Base-by-base conservation (phyloP, 371 early-diverging fungal genomes). In the Mortierella polycephala region DNA sequence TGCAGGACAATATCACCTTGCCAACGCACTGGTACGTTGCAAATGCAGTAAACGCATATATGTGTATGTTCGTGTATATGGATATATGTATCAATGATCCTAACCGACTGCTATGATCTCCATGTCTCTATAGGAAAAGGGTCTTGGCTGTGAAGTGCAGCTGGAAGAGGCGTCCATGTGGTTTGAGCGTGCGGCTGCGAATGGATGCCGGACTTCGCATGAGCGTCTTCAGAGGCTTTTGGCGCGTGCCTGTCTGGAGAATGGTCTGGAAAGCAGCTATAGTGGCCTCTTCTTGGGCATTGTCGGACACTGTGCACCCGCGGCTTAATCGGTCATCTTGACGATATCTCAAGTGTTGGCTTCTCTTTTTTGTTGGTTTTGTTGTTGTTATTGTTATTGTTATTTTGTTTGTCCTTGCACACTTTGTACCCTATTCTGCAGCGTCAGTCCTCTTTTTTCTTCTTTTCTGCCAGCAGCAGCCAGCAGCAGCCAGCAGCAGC, bases 141-240 rank as follows among this genome's bases (percentile, higher is more conserved):
- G 94, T 18, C 65, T 88, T n/a, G 92, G 93, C 16, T 88, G 88
- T 47, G 74, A 83, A 30, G 84, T 84, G 21, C 85, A 93, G 67
- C 69, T 89, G 44, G 81, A 82, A 39, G 85, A 86, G 61, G 92
- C 93, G 14, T 84, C 89, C 9, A 49, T 80, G 45, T 93, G 92
- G 91, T 93, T 92, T 67, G 87, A 88, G 64, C 85, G 86, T 39
- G 93, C 93, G 21, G 91, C 92, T 16, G 77, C 67, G 11, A 69
- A 68, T 50, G 88, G 88, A 41, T 88, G 88, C 74, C 74, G 87
- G 71, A 86, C 81, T 16, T 86, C 87, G 11, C 86, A 86, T 57
- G 88, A 88, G 64, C 77, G 88, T 41, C 63, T 87, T 14, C 74
- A 84, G 71, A 81, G 86, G 5, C 54, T 88, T 12, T 71, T 88